Evolutionary conservation across 805 yeast species (phyloP).

Genomic region (Maudiozyma barnettii): DNA sequence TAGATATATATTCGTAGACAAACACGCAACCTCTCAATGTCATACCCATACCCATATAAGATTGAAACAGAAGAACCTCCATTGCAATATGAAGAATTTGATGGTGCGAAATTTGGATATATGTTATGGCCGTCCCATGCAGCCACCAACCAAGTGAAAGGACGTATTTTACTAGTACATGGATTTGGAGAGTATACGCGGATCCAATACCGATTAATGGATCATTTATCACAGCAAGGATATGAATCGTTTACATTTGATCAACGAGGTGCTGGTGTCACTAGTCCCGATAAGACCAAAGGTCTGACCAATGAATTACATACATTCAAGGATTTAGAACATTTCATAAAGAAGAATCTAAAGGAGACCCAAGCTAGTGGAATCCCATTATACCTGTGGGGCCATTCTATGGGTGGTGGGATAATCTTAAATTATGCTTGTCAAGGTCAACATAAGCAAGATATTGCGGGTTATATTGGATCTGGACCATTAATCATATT

Average conservation of each 20-base stretch:
- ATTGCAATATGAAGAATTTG: slow-evolving; percentile 17
- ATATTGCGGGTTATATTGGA: slow-evolving; percentile 39
- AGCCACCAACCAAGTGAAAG: slow-evolving; percentile 27
- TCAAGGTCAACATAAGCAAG: slow-evolving; percentile 40
- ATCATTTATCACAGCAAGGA: slow-evolving; percentile 42
- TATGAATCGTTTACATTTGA: slow-evolving; percentile 61
- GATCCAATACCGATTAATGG: slow-evolving; percentile 44
- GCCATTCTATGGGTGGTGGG: slow-evolving; percentile 82
- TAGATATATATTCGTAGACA: neutral
- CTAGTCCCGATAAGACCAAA: slow-evolving; percentile 42
- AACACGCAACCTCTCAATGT: too few species aligned
- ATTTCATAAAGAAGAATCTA: slow-evolving; percentile 30
- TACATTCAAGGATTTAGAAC: slow-evolving; percentile 51
- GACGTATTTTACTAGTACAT: slow-evolving; percentile 53
- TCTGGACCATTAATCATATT: slow-evolving; percentile 53
- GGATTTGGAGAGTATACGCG: slow-evolving; percentile 58
- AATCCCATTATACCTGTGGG: slow-evolving; percentile 40
- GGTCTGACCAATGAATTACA: slow-evolving; percentile 52
- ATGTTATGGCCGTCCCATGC: slow-evolving; percentile 19
- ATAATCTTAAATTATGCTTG: slow-evolving; percentile 54
- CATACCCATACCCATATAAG: slow-evolving; percentile 17
- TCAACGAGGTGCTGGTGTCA: slow-evolving; percentile 68
- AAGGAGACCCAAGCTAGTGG: slow-evolving; percentile 14
- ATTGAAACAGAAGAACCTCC: slow-evolving; percentile 15
- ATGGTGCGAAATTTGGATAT: slow-evolving; percentile 25